A percentile compares a stretch with the other conserved stretches of the same genome.
Conservation (phyloP, 2,329 filamentous ascomycete genomes). For the Gremmenia infestans region DNA sequence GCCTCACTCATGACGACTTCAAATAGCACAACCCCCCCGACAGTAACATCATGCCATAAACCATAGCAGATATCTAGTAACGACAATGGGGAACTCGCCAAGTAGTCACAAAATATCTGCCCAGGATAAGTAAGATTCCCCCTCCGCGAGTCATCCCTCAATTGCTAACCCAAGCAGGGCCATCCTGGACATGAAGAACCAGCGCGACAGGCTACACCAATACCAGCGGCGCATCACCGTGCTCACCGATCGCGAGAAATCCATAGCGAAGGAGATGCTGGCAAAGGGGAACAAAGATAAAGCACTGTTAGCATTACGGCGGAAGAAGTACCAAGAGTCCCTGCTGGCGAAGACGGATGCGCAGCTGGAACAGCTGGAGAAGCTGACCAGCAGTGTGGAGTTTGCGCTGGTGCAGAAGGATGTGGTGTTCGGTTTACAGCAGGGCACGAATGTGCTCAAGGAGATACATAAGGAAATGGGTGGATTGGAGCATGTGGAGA, state of each 20-base stretch:
- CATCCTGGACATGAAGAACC: conserved; percentile 94
- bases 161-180: conserved; percentile 51
- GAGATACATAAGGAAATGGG: conserved; percentile 96
- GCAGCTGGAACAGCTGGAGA: conserved; percentile 90
- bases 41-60: conserved; percentile 9
- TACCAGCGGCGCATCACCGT: conserved; percentile 88
- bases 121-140: conserved; percentile 72
- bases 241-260: conserved; percentile 82
- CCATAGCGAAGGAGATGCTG: conserved; percentile 78
- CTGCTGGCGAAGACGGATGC: conserved; percentile 84
- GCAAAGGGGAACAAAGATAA: conserved; percentile 72
- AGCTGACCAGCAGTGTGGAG: conserved; percentile 82
- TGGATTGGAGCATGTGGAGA: conserved; percentile 87
- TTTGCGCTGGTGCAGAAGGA: conserved; percentile 97
- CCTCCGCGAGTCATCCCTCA: conserved; percentile 5
- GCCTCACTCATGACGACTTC: conserved; percentile 7
- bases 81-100: conserved; percentile 57
- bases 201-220: conserved; percentile 94
- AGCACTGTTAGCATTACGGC: conserved; percentile 80
- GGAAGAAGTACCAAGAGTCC: conserved; percentile 96
- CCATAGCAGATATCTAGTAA: background rate
- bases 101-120: conserved; percentile 63
- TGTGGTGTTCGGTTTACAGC: conserved; percentile 84
- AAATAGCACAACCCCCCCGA: conserved; percentile 6
- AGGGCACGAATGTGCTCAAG: conserved; percentile 83